These are phyloP conservation scores for Podospora didyma DNA, from an alignment of 495 filamentous ascomycete species.

Conservation along the genomic window DNA sequence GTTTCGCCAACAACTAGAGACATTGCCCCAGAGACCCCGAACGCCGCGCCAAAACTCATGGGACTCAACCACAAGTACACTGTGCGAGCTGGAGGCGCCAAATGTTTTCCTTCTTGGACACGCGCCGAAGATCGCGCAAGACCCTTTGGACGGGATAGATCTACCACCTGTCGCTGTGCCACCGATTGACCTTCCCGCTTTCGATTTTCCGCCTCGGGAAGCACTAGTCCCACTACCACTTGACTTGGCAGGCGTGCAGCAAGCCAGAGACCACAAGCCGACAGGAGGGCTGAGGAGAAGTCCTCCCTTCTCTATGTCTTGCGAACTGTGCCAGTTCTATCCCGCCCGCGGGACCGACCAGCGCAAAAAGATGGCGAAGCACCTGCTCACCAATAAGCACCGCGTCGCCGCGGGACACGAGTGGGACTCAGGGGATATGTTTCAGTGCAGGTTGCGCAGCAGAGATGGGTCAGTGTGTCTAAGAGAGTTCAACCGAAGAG, in stretches of 20 bases:
- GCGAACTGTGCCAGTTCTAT: background rate
- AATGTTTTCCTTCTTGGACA: background rate
- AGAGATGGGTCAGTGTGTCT: background rate
- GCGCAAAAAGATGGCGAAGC: background rate
- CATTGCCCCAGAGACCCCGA: background rate
- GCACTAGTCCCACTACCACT: background rate
- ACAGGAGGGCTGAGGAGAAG: background rate
- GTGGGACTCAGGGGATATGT: background rate
- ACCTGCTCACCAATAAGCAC: background rate
- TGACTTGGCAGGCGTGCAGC: background rate
- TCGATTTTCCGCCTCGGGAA: no score
- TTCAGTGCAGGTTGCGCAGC: background rate
- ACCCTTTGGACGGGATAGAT: background rate
- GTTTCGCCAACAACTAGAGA: background rate
- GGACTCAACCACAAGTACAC: background rate
- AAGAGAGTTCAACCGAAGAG: background rate
- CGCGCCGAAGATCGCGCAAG: background rate
- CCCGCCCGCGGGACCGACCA: background rate
- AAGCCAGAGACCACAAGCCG: background rate
- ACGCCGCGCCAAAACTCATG: background rate
- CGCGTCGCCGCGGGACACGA: background rate
- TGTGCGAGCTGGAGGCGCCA: background rate
- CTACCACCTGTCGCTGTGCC: background rate
- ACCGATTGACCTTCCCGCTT: background rate
- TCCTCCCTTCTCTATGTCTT: background rate